Evolutionary conservation across 345 rosid species (phyloP), one percentile per base, ranked within the genome.

Genomic region (Dimocarpus longan): DNA sequence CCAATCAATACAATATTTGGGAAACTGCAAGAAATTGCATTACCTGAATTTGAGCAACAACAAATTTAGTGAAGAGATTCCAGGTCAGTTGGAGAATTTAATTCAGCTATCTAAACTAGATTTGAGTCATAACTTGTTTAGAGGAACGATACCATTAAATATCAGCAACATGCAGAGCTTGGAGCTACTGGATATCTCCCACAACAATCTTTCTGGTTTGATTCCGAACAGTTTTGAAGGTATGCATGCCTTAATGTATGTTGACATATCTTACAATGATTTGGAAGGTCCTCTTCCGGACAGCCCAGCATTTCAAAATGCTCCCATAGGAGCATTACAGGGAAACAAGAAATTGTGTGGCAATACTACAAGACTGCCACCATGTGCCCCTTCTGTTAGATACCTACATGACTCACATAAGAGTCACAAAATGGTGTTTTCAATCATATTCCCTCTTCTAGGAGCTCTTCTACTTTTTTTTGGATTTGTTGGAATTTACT

Each of bases 281-380:
- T 40, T 67, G 10, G n/a, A 16, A 22, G 68, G 43, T 13, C 43
- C 68, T 4, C 13, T 65, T 65, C 68, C 68, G 5, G 16, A 65
- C n/a, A 65, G n/a, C 43, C 6, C 4, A 15, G 68, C 68, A 13
- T 65, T 65, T 65, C 2, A 13, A 65, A 28, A 65, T 24, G 43
- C 43, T 65, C 11, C 42, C 9, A 65, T 65, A 4, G 68, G 12
- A 65, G 68, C 43, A 13, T 28, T 65, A 67, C 46, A 10, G 10
- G 70, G 70, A 22, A 67, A 67, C 3, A 42, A 1, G 8, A 48
- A 48, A 6, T 18, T 67, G 13, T 39, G 70, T 0, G 22, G 48
- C 8, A 16, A 65, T 67, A 8, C 40, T 8, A 9, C 42, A 0
- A 73, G 74, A 32, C 57, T 84, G 18, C 66, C 56, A 65, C 78